Conservation (phyloP, 2,329 filamentous ascomycete genomes). For the Trichoderma brevicompactum region DNA sequence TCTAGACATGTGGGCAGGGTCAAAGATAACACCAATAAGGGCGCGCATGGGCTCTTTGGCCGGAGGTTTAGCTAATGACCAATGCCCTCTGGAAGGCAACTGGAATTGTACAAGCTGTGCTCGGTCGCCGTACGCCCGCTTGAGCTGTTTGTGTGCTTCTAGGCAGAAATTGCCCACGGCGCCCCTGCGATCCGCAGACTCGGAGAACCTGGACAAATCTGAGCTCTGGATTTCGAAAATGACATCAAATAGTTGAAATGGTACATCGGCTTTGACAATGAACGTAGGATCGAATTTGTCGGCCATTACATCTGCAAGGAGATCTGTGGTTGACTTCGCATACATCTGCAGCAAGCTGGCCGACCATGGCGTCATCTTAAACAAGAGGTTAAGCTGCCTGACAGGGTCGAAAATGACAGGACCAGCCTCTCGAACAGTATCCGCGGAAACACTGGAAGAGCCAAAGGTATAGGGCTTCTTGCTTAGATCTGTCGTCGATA, state of each 20-base stretch:
- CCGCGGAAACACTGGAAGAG: slow-evolving; percentile 40
- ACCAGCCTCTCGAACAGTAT: slow-evolving; percentile 48
- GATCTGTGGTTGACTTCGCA: slow-evolving; percentile 72
- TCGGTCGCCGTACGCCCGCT: slow-evolving; percentile 75
- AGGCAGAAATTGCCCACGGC: slow-evolving; percentile 52
- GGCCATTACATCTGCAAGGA: slow-evolving; percentile 72
- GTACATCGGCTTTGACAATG: slow-evolving; percentile 64
- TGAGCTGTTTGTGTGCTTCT: slow-evolving; percentile 67
- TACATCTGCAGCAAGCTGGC: slow-evolving; percentile 74
- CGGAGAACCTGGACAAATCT: slow-evolving; percentile 38
- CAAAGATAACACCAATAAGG: slow-evolving; percentile 70
- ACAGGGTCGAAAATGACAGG: slow-evolving; percentile 80
- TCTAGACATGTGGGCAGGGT: slow-evolving; percentile 72
- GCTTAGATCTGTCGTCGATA: slow-evolving; percentile 73
- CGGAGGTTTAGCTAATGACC: slow-evolving; percentile 38
- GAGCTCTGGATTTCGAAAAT: slow-evolving; percentile 45
- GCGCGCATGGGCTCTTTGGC: slow-evolving; percentile 47
- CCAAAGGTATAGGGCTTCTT: slow-evolving; percentile 65
- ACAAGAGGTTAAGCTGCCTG: slow-evolving; percentile 79
- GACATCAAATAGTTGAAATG: slow-evolving; percentile 60
- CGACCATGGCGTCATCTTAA: slow-evolving; percentile 89
- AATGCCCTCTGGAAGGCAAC: slow-evolving; percentile 40
- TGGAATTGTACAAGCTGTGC: slow-evolving; percentile 68
- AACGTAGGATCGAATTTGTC: slow-evolving; percentile 88
- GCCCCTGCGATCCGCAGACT: slow-evolving; percentile 49